phyloP scores from a whole-genome alignment of 2,329 filamentous ascomycete species.

The Ilyonectria robusta region DNA sequence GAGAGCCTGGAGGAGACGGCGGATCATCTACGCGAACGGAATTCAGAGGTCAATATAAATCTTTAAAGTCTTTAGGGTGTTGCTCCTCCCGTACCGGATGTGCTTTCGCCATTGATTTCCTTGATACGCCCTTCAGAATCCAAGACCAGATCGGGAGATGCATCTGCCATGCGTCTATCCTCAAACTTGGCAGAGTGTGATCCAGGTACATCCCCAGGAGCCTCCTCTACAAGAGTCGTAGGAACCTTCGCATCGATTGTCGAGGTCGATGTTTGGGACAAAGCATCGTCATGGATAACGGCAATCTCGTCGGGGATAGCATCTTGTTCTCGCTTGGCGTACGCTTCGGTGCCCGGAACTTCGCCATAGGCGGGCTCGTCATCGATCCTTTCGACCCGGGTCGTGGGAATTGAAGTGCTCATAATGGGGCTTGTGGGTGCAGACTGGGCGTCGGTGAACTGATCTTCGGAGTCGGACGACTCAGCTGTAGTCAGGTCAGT shows the following conservation, averaged over 20 bases:
- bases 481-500: conserved; percentile 56
- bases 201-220: conserved; percentile 58
- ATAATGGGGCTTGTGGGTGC: conserved; percentile 59
- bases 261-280: conserved; percentile 41
- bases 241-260: conserved; percentile 54
- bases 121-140: conserved; percentile 60
- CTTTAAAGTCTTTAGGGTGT: conserved; percentile 38
- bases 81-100: conserved; percentile 48
- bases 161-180: conserved; percentile 65
- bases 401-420: conserved; percentile 70
- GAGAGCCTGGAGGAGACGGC: conserved; percentile 48
- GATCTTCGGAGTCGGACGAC: conserved; percentile 76
- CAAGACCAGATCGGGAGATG: conserved; percentile 67
- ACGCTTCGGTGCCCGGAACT: conserved; percentile 72
- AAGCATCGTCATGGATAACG: conserved; percentile 53
- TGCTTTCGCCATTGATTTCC: conserved; percentile 45
- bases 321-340: conserved; percentile 69
- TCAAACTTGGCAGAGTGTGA: conserved; percentile 61
- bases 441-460: conserved; percentile 78
- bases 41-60: conserved; percentile 44
- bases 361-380: conserved; percentile 68
- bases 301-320: conserved; percentile 74
- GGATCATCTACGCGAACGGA: conserved; percentile 44
- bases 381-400: conserved; percentile 71
- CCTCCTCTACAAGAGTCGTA: conserved; percentile 68